Evolutionary conservation across 2,329 filamentous ascomycete genomes (phyloP), one percentile per base, ranked within the genome.

Genomic region (Sclerotinia minor): DNA sequence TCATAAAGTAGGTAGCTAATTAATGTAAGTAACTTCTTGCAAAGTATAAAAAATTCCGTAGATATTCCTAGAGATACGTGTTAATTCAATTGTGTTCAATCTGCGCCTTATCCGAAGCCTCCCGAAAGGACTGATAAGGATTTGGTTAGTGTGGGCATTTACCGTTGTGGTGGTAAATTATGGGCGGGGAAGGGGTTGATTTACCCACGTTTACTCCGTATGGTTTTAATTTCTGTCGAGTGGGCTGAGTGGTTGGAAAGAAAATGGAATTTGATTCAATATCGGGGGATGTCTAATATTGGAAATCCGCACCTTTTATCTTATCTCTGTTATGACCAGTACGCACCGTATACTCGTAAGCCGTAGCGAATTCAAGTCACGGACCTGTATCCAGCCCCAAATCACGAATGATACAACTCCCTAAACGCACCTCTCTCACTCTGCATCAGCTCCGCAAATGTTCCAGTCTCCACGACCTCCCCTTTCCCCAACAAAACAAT

Each of bases 401-500:
- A 24, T 65, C 13, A 66, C 13, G 64, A 66, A 35, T 72, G 68
- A 29, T 73, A 70, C 50, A 73, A 67, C 57, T 72, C 68, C 24
- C 58, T 59, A 59, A 75, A 94, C 35, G 55, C 49, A 3, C 47
- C 61, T 19, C 26, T 21, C 41, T 50, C 24, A 41, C 24, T 53
- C 24, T 29, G 47, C 45, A 67, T 41, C 32, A 69, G 57, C 6
- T 57, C 47, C 24, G 24, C 54, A 24, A 61, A 55, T 5, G 17
- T 50, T 13, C 55, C 63, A 60, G 29, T 29, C 32, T 69, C 66
- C 35, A 60, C 6, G 35, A 68, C 15, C 19, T 61, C 44, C 21
- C 67, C 68, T 8, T 58, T 52, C 15, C 61, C 66, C 47, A 70
- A 44, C 8, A 70, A 32, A 8, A 57, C 44, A 11, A 70, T 59